phyloP scores from a whole-genome alignment of 495 filamentous ascomycete genomes.

The Wilcoxina mikolae region DNA sequence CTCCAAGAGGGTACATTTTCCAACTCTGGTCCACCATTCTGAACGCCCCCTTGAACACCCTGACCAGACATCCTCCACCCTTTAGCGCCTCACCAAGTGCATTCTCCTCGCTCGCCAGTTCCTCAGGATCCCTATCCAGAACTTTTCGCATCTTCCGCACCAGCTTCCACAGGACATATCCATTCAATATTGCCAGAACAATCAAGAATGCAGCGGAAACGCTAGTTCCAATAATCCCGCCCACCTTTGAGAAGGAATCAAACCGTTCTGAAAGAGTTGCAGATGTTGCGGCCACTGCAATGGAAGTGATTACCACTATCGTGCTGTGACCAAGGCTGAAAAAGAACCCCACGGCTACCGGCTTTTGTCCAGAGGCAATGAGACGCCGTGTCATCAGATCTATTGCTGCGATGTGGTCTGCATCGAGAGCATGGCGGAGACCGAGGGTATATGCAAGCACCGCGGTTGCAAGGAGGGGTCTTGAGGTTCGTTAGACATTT shows the following conservation, averaged over 20 bases:
- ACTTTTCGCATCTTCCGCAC: conserved; percentile 50
- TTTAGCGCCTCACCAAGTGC: conserved; percentile 46
- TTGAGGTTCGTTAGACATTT: conserved; percentile 25
- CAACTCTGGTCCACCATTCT: conserved; percentile 76
- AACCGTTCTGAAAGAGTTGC: conserved; percentile 68
- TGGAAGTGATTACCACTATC: conserved; percentile 78
- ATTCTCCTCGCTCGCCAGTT: conserved; percentile 39
- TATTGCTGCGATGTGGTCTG: conserved; percentile 92
- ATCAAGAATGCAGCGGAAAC: conserved; percentile 73
- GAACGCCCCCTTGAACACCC: conserved; percentile 61
- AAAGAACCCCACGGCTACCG: conserved; percentile 90
- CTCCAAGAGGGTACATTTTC: conserved; percentile 93
- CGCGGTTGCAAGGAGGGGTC: conserved; percentile 57
- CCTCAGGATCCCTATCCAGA: conserved; percentile 30
- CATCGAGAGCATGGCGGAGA: conserved; percentile 85
- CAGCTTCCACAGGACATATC: conserved; percentile 67
- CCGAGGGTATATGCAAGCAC: conserved; percentile 80
- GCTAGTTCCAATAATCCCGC: conserved; percentile 71
- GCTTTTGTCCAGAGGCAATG: conserved; percentile 70
- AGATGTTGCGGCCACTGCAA: conserved; percentile 79
- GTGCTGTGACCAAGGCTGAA: conserved; percentile 91
- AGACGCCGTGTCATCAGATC: conserved; percentile 88
- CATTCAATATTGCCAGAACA: conserved; percentile 67
- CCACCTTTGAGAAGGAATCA: conserved; percentile 63
- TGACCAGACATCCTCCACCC: conserved; percentile 59